Base-by-base conservation (phyloP, 129 eudicot genomes). In the Flaveria robusta region DNA sequence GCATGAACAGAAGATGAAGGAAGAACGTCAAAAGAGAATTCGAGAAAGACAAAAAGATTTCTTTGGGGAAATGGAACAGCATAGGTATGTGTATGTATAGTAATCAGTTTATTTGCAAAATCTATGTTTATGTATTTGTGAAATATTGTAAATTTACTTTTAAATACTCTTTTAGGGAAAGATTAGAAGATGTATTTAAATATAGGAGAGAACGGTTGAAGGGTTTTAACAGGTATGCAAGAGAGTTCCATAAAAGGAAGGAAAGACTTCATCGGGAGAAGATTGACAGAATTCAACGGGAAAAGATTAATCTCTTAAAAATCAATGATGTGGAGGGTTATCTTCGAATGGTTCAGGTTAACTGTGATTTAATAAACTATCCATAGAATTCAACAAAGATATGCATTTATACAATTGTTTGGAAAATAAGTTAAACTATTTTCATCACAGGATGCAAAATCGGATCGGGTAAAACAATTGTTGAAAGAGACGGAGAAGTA, bases 241-340 rank as follows among this genome's bases (percentile, higher is more conserved):
- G 92, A 85, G 98, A 94, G 86, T 94, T 87, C 70, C 98, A 94
- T 81, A 94, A 94, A 81, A 91, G 87, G 84, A 94, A 91, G 85
- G 98, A 94, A 77, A 85, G 97, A 78, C 81, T 89, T 78, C 88
- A 94, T 74, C 88, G 98, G 22, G 98, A 94, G 83, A 94, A 94
- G 86, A 91, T 87, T 46, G 98, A 94, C 84, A 87, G 98, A 81
- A 94, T 94, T 65, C 98, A 94, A 81, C 92, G 98, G 29, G 98
- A 94, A 83, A 94, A 94, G 85, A 94, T 94, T 45, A 94, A 94
- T 86, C 83, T 94, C 20, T 79, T 94, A 71, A 94, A 94, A 83
- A 87, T 94, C 56, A 94, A 94, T 86, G 98, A 94, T 24, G 98
- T 94, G 47, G 98, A 94, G 90, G 98, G 98, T 41, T 94, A 94